Conservation (phyloP, 1,284 basidiomycete genomes). For the Prillingera fragicola region DNA sequence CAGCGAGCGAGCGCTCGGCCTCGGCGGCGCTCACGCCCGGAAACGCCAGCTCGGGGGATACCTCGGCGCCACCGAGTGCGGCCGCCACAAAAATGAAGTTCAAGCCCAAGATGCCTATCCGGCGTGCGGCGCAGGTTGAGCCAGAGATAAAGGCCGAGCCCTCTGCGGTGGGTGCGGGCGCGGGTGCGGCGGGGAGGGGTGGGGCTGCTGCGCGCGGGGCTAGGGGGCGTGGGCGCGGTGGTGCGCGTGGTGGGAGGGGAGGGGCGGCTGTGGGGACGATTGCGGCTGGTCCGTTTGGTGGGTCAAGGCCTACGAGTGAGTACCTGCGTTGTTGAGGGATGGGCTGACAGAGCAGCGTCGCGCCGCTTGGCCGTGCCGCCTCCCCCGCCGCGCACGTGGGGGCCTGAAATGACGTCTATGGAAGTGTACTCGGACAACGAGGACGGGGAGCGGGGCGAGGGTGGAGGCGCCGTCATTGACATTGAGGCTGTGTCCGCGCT, state of each 20-base stretch:
- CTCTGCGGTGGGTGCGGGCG: background rate
- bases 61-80: background rate
- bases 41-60: background rate
- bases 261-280: conserved; percentile 4
- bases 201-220: conserved; percentile 3
- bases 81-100: conserved; percentile 42
- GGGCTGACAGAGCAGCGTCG: background rate
- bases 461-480: conserved; percentile 71
- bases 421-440: conserved; percentile 74
- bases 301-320: conserved; percentile 3
- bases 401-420: conserved; percentile 6
- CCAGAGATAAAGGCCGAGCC: conserved; percentile 9
- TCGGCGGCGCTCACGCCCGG: background rate
- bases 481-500: conserved; percentile 73
- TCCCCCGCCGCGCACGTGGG: conserved; percentile 7
- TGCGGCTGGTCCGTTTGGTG: conserved; percentile 19
- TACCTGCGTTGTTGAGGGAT: background rate
- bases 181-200: background rate
- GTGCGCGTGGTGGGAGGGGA: conserved; percentile 45
- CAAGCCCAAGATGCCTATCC: conserved; percentile 43
- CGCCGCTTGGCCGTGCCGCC: conserved; percentile 10
- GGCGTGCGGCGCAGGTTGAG: conserved; percentile 25
- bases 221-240: conserved; percentile 51
- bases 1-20: background rate
- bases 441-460: conserved; percentile 66